phyloP scores from a whole-genome alignment of 495 filamentous ascomycete genomes.

The Hyaloscypha finlandica region DNA sequence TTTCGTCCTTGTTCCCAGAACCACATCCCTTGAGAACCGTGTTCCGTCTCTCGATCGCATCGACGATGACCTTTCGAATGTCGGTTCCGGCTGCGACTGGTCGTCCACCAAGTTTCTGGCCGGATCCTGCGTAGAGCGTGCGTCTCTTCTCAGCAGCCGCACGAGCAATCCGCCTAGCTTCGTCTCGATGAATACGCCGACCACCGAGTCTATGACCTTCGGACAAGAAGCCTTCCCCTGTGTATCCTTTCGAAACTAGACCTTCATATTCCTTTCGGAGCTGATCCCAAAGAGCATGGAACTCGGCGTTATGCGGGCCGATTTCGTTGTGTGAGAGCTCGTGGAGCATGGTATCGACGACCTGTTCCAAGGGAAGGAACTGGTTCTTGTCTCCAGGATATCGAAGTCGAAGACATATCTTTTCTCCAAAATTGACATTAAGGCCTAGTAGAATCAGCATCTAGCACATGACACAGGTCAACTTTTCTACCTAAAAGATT shows the following conservation, averaged over 20 bases:
- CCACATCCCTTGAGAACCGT: slow-evolving; percentile 74
- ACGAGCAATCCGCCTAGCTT: slow-evolving; percentile 75
- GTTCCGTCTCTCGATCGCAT: slow-evolving; percentile 69
- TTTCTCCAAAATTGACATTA: slow-evolving; percentile 74
- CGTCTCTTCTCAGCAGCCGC: slow-evolving; percentile 73
- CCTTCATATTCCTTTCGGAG: slow-evolving; percentile 82
- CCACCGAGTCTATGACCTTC: slow-evolving; percentile 76
- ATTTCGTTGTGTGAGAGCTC: slow-evolving; percentile 89
- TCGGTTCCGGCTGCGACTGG: slow-evolving; percentile 63
- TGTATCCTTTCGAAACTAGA: slow-evolving; percentile 79
- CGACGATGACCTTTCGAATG: slow-evolving; percentile 73
- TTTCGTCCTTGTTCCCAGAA: slow-evolving; percentile 56
- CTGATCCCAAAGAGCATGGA: slow-evolving; percentile 85
- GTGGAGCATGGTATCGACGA: slow-evolving; percentile 92
- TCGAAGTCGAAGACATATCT: slow-evolving; percentile 82
- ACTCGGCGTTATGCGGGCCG: slow-evolving; percentile 80
- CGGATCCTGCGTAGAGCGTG: slow-evolving; percentile 60
- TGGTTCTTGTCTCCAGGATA: slow-evolving; percentile 72
- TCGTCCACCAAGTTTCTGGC: slow-evolving; percentile 71
- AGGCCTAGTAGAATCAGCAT: slow-evolving; percentile 51
- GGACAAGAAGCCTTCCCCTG: slow-evolving; percentile 85
- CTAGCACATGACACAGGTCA: neutral
- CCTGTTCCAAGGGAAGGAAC: slow-evolving; percentile 78
- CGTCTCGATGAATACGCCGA: slow-evolving; percentile 63
- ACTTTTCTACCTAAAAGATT: slow-evolving; percentile 66